Percentiles rank a stretch among this genome's conserved stretches.
Evolutionary conservation across 176 grass and related monocot genomes (phyloP).

Genomic region (Elaeis guineensis): DNA sequence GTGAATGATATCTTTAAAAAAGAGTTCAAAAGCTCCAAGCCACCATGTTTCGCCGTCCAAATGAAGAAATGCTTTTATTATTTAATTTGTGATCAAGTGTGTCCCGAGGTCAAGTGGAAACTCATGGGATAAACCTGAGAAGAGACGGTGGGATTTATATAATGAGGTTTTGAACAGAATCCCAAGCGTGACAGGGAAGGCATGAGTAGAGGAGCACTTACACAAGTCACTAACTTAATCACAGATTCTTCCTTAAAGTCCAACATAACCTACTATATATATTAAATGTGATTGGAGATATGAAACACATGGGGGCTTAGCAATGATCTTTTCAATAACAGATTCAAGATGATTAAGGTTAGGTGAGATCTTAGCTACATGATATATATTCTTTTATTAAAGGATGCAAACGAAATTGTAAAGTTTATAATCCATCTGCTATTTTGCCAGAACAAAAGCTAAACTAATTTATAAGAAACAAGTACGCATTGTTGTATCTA

Average conservation of each 20-base stretch:
- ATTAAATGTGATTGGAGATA: constrained; percentile 8
- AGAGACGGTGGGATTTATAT: too few species aligned
- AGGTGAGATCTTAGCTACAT: neutral
- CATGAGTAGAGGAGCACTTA: neutral
- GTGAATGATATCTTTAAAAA: too few species aligned
- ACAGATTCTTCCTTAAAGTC: neutral
- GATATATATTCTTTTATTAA: neutral
- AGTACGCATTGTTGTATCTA: too few species aligned
- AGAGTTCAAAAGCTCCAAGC: too few species aligned
- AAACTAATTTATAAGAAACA: too few species aligned
- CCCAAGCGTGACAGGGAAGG: neutral
- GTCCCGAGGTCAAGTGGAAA: too few species aligned
- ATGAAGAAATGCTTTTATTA: too few species aligned
- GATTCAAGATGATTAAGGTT: neutral
- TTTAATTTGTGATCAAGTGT: too few species aligned
- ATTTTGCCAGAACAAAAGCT: too few species aligned
- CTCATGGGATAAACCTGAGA: too few species aligned
- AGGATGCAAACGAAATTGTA: neutral
- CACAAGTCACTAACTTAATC: neutral
- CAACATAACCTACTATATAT: neutral
- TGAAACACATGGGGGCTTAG: constrained; percentile 7
- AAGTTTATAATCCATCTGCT: neutral
- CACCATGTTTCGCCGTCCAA: too few species aligned
- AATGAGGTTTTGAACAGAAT: neutral
- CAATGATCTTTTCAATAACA: neutral